A percentile compares a stretch with the other conserved stretches of the same genome.
Evolutionary conservation across 169 alveolate species (phyloP).

Genomic region (Amoebophrya sp.): DNA sequence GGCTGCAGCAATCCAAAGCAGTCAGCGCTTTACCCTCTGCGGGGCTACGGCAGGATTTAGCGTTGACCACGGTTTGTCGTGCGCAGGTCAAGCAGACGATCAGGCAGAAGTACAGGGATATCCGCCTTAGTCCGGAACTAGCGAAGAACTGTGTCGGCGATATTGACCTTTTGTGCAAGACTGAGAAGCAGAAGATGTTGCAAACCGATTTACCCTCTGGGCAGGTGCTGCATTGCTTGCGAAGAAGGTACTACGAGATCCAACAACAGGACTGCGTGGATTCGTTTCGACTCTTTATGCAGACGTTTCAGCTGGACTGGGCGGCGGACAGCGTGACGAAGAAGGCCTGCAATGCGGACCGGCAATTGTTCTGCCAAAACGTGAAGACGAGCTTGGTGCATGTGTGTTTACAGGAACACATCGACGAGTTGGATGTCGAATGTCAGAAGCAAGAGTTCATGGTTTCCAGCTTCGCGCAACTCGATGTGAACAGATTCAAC

Average conservation of each 20-base stretch:
- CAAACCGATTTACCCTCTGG: no score
- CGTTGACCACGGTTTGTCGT: neutral
- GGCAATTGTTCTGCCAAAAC: neutral
- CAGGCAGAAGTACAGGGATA: neutral
- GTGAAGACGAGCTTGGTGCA: neutral
- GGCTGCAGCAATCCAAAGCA: no score
- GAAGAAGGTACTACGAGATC: neutral
- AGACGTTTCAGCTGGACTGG: neutral
- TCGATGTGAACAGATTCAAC: neutral
- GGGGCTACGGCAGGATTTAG: no score
- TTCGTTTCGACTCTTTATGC: neutral
- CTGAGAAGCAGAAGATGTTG: no score
- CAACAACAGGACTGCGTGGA: neutral
- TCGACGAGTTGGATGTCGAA: neutral
- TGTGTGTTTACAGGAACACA: neutral
- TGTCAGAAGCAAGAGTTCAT: slow-evolving; percentile 22
- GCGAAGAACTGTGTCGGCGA: neutral
- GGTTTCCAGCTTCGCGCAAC: neutral
- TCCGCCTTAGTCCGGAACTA: neutral
- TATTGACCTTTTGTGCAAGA: neutral
- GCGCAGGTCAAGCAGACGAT: neutral
- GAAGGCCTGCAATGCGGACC: neutral
- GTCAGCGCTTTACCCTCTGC: no score
- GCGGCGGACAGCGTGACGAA: neutral
- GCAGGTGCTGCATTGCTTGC: neutral